Evolutionary conservation across 83 land plant genomes (phyloP), one percentile per base, ranked within the genome.

Genomic region (Diphasiastrum complanatum): DNA sequence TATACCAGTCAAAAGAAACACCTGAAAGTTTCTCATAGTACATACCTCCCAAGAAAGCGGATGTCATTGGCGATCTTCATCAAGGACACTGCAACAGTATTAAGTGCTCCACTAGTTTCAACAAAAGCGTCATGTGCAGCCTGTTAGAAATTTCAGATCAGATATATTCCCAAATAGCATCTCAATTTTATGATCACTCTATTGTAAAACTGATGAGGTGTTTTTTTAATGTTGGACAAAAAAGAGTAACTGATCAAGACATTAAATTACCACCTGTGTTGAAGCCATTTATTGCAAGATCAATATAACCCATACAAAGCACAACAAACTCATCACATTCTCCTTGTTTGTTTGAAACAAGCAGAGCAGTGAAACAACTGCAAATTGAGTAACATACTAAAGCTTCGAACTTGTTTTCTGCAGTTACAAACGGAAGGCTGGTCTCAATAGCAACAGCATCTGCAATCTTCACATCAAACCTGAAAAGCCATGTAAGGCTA

Each of bases 51-150:
- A 53, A 93, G 77, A 20, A 93, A 55, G 34, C 99, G 87, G 35
- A 93, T 84, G 52, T 93, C 99, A 78, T 89, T 89, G 4, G 85
- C 99, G 69, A 93, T 84, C 71, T 93, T 93, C 86, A 85, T 81
- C 18, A 93, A 78, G 52, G 99, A 93, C 47, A 74, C 75, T 50
- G 96, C 75, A 65, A 93, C 63, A 14, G 99, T 93, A 71, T 93
- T 93, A 11, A 93, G 68, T n/a, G 99, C 84, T 29, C 99, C 99
- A 76, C 99, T 93, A 16, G 79, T 69, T 64, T 89, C 96, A 33
- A 89, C 96, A 80, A 85, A 86, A n/a, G 99, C 99, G 79, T 93
- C 99, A 73, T 93, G 96, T 51, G 99, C 89, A 51, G 99, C 99
- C 98, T 92, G 65, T 24, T 33, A 61, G 19, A 48, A 11, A 24